Percentiles rank a stretch among this genome's conserved stretches.
Evolutionary conservation across 2,329 filamentous ascomycete genomes (phyloP).

Genomic region (Cordyceps tenuipes): DNA sequence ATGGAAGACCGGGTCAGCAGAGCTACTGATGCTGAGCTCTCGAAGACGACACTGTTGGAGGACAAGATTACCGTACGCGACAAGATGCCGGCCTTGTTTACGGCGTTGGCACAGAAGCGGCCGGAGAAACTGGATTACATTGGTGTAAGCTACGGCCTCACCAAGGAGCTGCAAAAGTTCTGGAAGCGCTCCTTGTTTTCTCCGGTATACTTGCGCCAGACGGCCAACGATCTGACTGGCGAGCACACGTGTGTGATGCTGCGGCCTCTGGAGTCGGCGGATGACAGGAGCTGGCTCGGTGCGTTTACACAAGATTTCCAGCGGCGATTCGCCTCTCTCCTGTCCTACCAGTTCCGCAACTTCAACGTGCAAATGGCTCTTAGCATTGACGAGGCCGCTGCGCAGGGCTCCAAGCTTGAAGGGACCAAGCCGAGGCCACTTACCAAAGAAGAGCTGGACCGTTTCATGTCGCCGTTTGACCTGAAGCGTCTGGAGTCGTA

Average conservation of each 20-base stretch:
- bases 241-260: constrained; percentile 99
- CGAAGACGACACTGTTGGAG: constrained; percentile 65
- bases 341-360: constrained; percentile 85
- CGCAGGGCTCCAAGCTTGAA: constrained; percentile 60
- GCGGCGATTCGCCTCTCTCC: constrained; percentile 77
- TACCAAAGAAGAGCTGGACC: constrained; percentile 68
- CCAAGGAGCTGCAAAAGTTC: constrained; percentile 81
- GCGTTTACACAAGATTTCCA: constrained; percentile 93
- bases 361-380: constrained; percentile 74
- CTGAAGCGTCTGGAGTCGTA: constrained; percentile 92
- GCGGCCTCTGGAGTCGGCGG: constrained; percentile 59
- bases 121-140: constrained; percentile 81
- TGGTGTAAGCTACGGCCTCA: constrained; percentile 92
- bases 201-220: constrained; percentile 91
- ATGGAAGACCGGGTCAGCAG: constrained; percentile 61
- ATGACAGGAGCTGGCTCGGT: constrained; percentile 76
- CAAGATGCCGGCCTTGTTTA: constrained; percentile 88
- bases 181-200: constrained; percentile 86
- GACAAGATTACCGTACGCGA: constrained; percentile 88
- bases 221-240: constrained; percentile 89
- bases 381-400: constrained; percentile 81
- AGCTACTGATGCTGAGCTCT: constrained; percentile 74
- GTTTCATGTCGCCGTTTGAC: constrained; percentile 78
- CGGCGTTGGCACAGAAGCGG: constrained; percentile 74
- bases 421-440: constrained; percentile 43